Conservation (phyloP, 1,284 basidiomycete genomes). For the Laetiporus sulphureus region DNA sequence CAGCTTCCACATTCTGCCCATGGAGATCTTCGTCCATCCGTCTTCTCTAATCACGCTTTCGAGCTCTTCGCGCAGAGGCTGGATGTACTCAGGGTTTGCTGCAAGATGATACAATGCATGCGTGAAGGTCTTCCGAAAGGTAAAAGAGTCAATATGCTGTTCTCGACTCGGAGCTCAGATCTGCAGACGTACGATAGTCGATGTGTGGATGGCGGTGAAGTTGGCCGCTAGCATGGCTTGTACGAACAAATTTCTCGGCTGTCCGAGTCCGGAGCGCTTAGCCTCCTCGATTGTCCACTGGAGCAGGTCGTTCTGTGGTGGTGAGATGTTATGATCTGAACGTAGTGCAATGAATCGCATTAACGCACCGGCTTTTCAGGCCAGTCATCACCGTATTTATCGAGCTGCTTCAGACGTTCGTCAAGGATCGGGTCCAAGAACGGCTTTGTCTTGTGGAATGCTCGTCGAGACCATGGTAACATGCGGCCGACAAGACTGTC, state of each 20-base stretch:
- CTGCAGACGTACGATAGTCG: constrained; percentile 23
- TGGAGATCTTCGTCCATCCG: constrained; percentile 17
- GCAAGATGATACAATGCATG: constrained; percentile 22
- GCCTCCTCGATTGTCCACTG: constrained; percentile 33
- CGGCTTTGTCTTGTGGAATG: neutral
- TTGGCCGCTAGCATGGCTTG: constrained; percentile 35
- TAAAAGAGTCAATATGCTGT: neutral
- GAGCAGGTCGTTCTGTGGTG: constrained; percentile 30
- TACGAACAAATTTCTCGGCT: constrained; percentile 24
- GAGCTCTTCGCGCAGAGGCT: constrained; percentile 19
- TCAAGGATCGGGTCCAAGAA: constrained; percentile 18
- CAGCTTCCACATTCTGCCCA: constrained; percentile 37
- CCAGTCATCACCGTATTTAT: constrained; percentile 29
- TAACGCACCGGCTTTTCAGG: constrained; percentile 25
- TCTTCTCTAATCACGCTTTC: constrained; percentile 12
- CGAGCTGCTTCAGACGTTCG: constrained; percentile 26
- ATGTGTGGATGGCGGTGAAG: constrained; percentile 36
- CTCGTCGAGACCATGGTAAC: constrained; percentile 1
- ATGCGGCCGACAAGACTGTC: constrained; percentile 9
- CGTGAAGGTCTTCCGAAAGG: constrained; percentile 16
- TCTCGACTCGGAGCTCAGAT: neutral
- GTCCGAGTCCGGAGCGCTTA: constrained; percentile 22
- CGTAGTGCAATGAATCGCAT: neutral
- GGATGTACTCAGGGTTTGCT: constrained; percentile 14
- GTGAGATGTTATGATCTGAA: neutral